phyloP scores from a whole-genome alignment of 2,329 filamentous ascomycete species.

The Colletotrichum tropicale region DNA sequence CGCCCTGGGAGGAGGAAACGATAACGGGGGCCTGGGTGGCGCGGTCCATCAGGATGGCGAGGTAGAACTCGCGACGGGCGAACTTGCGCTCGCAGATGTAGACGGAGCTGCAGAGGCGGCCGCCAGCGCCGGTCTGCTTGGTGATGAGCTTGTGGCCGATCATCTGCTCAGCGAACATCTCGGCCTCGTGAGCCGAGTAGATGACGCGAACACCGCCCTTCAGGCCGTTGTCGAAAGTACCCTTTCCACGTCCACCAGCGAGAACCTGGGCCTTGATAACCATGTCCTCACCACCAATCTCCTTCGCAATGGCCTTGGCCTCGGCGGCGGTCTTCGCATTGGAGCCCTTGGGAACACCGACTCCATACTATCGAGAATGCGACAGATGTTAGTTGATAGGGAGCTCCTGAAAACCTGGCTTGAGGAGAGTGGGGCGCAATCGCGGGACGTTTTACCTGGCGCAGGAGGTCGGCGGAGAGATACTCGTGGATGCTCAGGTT shows the following conservation, averaged over 20 bases:
- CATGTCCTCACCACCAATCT: slow-evolving; percentile 93
- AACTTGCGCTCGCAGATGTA: slow-evolving; percentile 99
- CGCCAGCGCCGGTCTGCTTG: slow-evolving; percentile 95
- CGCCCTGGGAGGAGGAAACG: slow-evolving; percentile 96
- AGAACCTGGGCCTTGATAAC: slow-evolving; percentile 99
- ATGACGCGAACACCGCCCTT: slow-evolving; percentile 99
- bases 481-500: slow-evolving; percentile 98
- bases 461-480: slow-evolving; percentile 90
- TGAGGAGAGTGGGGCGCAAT: slow-evolving; percentile 17
- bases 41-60: slow-evolving; percentile 98
- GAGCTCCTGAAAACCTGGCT: slow-evolving; percentile 7
- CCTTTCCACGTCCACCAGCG: slow-evolving; percentile 96
- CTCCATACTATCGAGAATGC: slow-evolving; percentile 74
- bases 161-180: slow-evolving; percentile 99
- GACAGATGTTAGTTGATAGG: slow-evolving; percentile 22
- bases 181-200: slow-evolving; percentile 95
- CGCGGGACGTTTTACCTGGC: slow-evolving; percentile 54
- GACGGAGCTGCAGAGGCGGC: slow-evolving; percentile 94
- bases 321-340: slow-evolving; percentile 85
- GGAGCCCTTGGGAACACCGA: slow-evolving; percentile 88
- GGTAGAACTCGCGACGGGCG: slow-evolving; percentile 97
- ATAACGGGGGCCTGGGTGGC: slow-evolving; percentile 90
- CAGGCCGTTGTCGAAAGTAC: slow-evolving; percentile 95
- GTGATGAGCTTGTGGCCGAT: slow-evolving; percentile 99
- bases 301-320: slow-evolving; percentile 89